Conservation (phyloP, 306 rosid species). For the Glycine tomentella region DNA sequence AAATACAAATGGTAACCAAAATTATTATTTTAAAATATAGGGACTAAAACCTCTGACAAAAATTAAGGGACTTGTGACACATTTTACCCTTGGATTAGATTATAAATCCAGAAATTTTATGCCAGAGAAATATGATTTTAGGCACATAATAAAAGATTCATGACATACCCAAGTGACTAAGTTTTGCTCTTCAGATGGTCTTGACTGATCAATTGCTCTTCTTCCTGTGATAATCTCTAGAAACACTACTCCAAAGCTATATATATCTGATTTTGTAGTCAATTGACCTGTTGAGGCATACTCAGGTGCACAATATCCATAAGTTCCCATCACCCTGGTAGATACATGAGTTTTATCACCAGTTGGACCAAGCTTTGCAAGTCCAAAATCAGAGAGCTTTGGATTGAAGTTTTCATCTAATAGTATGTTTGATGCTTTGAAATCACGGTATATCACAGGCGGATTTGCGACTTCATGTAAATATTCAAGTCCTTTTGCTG, state of each 20-base stretch:
- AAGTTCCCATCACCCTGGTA: constrained; percentile 98
- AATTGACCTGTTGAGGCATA: constrained; percentile 85
- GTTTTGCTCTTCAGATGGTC: constrained; percentile 75
- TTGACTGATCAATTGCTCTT: constrained; percentile 77
- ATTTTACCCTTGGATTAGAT: not conserved
- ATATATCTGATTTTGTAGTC: constrained; percentile 83
- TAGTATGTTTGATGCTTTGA: constrained; percentile 87
- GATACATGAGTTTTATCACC: constrained; percentile 90
- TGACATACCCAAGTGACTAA: constrained; percentile 78
- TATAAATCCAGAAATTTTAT: constrained; percentile 11
- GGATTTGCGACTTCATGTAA: constrained; percentile 85
- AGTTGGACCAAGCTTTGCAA: constrained; percentile 93
- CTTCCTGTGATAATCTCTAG: constrained; percentile 88
- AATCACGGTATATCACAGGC: constrained; percentile 88
- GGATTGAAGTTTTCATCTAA: constrained; percentile 82
- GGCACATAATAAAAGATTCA: not conserved
- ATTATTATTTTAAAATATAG: not conserved
- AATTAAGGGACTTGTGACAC: not conserved
- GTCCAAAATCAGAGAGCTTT: constrained; percentile 91
- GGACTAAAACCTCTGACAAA: not conserved
- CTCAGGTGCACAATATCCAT: constrained; percentile 97
- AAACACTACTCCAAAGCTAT: constrained; percentile 89
- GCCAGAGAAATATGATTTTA: constrained; percentile 7
- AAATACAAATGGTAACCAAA: not conserved
- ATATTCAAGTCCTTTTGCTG: constrained; percentile 90